Base-by-base conservation (phyloP, 495 filamentous ascomycete genomes). In the Margaritispora aquatica region DNA sequence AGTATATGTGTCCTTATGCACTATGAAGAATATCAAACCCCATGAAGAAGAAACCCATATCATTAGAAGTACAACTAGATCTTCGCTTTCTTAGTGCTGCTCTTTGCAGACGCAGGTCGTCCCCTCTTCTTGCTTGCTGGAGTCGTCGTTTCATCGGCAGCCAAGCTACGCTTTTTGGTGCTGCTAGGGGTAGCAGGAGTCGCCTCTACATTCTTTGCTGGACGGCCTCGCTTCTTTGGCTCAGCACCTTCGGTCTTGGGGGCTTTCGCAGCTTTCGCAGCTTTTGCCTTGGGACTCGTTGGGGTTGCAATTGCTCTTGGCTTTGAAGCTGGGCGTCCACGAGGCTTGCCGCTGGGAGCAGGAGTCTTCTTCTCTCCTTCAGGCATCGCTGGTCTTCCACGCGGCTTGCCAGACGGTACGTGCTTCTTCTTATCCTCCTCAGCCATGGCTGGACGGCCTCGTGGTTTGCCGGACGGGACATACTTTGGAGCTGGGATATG, bases 401-500 rank as follows among this genome's bases (percentile, higher is more conserved):
- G n/a, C n/a, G n/a, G n/a, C n/a, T n/a, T n/a, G n/a, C n/a, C n/a
- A n/a, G 51, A 22, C 15, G 63, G 59, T 21, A 50, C 52, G 34
- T 61, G 61, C 13, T 29, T 38, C 46, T 66, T 66, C 57, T 66
- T 66, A 55, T 65, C 60, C 26, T 34, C 46, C 1, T 67, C 65
- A 10, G 65, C 52, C 53, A 36, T 46, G 15, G 29, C 3, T 11
- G 65, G 65, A 8, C 65, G 54, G 23, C 65, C 65, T 44, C 65
- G 51, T 23, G 58, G 58, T 20, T 26, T 46, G 26, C 65, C 65
- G 20, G 49, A 59, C 9, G 65, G 59, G 17, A 38, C 54, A 8
- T 62, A 51, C 49, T 55, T 55, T 15, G 59, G 23, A 48, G 57
- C 60, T 24, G 62, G 62, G 24, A 50, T 59, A 5, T 26, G 4